Conservation (phyloP, 768 basidiomycete genomes). For the Amanita brunnescens region DNA sequence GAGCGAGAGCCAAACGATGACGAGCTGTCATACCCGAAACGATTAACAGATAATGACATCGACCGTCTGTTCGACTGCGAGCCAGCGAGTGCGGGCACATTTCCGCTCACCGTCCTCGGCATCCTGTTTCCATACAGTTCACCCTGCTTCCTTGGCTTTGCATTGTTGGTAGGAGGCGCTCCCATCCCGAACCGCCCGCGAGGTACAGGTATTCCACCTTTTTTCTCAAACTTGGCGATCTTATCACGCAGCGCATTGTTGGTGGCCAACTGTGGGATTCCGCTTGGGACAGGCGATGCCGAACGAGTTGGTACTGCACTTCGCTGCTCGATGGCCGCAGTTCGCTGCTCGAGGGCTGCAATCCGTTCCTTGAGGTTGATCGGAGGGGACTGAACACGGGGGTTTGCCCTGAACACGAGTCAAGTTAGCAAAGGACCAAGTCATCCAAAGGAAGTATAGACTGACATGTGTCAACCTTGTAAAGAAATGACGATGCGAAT, state of each 20-base stretch:
- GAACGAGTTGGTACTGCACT: conserved; percentile 19
- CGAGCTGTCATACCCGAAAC: background rate
- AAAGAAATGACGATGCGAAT: background rate
- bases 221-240: conserved; percentile 74
- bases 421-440: background rate
- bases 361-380: conserved; percentile 76
- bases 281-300: conserved; percentile 16
- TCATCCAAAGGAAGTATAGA: background rate
- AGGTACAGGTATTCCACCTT: conserved; percentile 71
- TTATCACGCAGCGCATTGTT: conserved; percentile 43
- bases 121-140: conserved; percentile 75
- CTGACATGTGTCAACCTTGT: background rate
- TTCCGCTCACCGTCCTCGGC: conserved; percentile 25
- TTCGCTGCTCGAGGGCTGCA: conserved; percentile 73
- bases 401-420: conserved; percentile 18
- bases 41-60: background rate
- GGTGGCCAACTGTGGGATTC: conserved; percentile 20
- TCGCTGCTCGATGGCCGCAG: too few relatives aligned
- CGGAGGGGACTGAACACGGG: conserved; percentile 24
- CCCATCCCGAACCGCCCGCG: conserved; percentile 66
- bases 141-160: conserved; percentile 40
- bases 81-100: conserved; percentile 13
- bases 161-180: conserved; percentile 46
- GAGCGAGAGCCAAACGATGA: conserved; percentile 1
- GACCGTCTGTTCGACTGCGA: background rate